Conservation (phyloP, 345 rosid genomes). For the Pugionium cornutum region DNA sequence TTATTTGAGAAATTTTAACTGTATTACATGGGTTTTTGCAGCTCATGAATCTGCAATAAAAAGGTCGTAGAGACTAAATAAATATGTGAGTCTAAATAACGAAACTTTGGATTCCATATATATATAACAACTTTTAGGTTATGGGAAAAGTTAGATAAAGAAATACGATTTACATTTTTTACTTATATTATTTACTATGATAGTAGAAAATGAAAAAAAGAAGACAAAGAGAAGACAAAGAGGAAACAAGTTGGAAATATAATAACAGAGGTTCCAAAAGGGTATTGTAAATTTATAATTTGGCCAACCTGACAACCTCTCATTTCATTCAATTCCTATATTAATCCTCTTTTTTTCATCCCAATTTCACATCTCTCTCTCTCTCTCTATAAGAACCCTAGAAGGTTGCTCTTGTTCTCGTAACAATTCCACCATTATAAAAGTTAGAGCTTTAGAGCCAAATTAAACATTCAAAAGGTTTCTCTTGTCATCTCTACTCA, state of each 20-base stretch:
- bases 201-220: conserved; percentile 7
- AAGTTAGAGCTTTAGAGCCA: not conserved
- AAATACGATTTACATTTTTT: not conserved
- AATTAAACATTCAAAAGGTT: not conserved
- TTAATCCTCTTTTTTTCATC: conserved; percentile 21
- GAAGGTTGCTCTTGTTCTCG: conserved; percentile 29
- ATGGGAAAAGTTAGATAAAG: conserved; percentile 18
- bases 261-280: conserved; percentile 35
- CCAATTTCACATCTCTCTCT: conserved; percentile 30
- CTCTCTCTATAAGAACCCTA: conserved; percentile 27
- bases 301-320: conserved; percentile 37
- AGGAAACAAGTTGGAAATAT: conserved; percentile 37
- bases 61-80: not conserved
- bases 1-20: no score
- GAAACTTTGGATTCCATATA: conserved; percentile 40
- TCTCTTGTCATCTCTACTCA: not conserved
- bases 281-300: conserved; percentile 20
- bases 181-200: conserved; percentile 11
- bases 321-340: conserved; percentile 35
- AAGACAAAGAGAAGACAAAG: conserved; percentile 32
- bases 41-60: not conserved
- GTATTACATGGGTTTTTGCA: not conserved
- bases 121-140: conserved; percentile 24
- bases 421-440: not conserved
- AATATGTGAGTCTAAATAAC: not conserved